Conservation (phyloP, 1,284 basidiomycete genomes). For the Mycosarcoma mackinlayi region DNA sequence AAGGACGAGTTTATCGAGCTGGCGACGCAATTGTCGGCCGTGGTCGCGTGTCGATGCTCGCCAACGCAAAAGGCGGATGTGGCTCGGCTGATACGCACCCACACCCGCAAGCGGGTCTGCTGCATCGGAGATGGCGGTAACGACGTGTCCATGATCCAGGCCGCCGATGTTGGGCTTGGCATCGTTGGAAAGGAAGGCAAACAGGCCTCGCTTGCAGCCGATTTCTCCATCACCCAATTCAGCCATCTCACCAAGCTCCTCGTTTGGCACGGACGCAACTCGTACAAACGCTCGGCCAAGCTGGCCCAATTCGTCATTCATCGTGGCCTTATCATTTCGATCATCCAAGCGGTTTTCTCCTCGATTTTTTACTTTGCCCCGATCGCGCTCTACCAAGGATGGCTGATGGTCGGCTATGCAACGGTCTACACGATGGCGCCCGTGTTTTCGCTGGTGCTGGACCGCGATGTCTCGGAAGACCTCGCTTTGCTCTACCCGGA, state of each 20-base stretch:
- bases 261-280: conserved; percentile 96
- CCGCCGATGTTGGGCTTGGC: conserved; percentile 91
- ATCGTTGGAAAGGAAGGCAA: conserved; percentile 99
- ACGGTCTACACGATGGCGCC: conserved; percentile 99
- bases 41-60: conserved; percentile 97
- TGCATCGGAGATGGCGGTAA: conserved; percentile 97
- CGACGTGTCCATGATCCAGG: conserved; percentile 96
- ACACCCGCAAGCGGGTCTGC: conserved; percentile 93
- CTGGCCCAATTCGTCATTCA: conserved; percentile 99
- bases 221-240: conserved; percentile 98
- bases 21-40: conserved; percentile 92
- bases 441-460: conserved; percentile 94
- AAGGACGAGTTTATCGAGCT: conserved; percentile 94
- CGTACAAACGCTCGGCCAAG: conserved; percentile 96
- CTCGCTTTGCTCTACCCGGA: conserved; percentile 95
- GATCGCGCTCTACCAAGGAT: conserved; percentile 96
- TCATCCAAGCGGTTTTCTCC: conserved; percentile 89
- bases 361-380: conserved; percentile 99
- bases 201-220: conserved; percentile 95
- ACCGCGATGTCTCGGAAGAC: conserved; percentile 95
- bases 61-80: conserved; percentile 99
- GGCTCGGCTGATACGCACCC: conserved; percentile 86
- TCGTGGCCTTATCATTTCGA: conserved; percentile 89
- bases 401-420: conserved; percentile 97
- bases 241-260: conserved; percentile 92